These are phyloP conservation scores for Immersiporthe knoxdaviesiana DNA, from an alignment of 2,329 filamentous ascomycete species.

Conservation along the genomic window DNA sequence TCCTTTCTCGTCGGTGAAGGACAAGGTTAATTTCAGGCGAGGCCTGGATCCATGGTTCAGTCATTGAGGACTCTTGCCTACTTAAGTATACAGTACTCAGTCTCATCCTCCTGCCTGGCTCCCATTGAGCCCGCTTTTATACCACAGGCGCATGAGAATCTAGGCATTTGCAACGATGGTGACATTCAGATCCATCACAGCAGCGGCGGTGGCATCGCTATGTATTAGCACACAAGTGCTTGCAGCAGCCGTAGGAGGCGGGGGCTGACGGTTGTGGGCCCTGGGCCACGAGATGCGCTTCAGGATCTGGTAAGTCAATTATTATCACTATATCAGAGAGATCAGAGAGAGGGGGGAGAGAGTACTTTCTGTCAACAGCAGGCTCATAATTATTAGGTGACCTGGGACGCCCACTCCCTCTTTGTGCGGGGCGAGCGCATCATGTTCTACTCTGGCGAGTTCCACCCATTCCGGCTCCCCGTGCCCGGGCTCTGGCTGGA, in stretches of 20 bases:
- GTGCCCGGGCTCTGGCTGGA: slow-evolving; percentile 55
- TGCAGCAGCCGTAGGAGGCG: slow-evolving; percentile 1
- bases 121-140: background rate
- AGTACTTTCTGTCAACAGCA: too few relatives aligned
- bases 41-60: too few relatives aligned
- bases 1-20: background rate
- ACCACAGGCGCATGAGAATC: background rate
- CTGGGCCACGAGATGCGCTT: slow-evolving; percentile 16
- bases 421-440: slow-evolving; percentile 71
- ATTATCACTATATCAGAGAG: background rate
- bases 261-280: slow-evolving; percentile 11
- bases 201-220: slow-evolving; percentile 15
- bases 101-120: background rate
- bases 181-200: background rate
- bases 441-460: slow-evolving; percentile 73
- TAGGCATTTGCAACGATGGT: slow-evolving; percentile 10
- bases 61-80: background rate
- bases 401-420: slow-evolving; percentile 74
- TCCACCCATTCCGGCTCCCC: slow-evolving; percentile 68
- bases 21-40: slow-evolving; percentile 13
- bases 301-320: slow-evolving; percentile 22
- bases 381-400: slow-evolving; percentile 46
- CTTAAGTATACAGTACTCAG: too few relatives aligned
- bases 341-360: background rate
- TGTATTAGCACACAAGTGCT: slow-evolving; percentile 12